Evolutionary conservation across 768 basidiomycete genomes (phyloP), one percentile per base, ranked within the genome.

Genomic region (Pluteus cervinus): DNA sequence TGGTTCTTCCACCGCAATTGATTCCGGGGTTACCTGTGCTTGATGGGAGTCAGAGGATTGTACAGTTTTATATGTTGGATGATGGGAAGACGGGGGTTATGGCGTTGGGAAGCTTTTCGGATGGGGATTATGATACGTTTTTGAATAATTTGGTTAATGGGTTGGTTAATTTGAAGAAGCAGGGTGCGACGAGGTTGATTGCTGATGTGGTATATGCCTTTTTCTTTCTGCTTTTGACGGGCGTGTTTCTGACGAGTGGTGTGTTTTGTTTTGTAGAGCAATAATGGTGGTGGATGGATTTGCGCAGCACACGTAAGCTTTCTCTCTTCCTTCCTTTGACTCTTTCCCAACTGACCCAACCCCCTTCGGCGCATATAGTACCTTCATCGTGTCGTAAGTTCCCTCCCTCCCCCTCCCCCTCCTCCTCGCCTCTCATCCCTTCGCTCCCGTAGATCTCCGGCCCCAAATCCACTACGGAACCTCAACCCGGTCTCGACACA

Each of bases 271-370:
- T 14, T 17, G 6, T 39, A 73, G 69, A 62, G 65, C 2, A 72
- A 73, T 44, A 74, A 72, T 37, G 72, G 70, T 32, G 69, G 72
- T 44, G 71, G 74, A 10, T 79, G 68, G 56, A 75, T 79, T 41
- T 79, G 77, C 51, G 63, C 74, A 28, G 75, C 76, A 8, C 72
- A 76, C 54, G 75, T 76, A 48, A 54, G 75, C 43, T n/a, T n/a
- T n/a, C n/a, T n/a, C n/a, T 21, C 33, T 28, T 39, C 12, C 15
- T 14, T 9, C 29, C 15, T 22, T 16, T 7, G 14, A 39, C 17
- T 35, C 22, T 37, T 15, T 22, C 31, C 41, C 31, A 42, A 7
- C 22, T 40, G 16, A 14, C 23, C 42, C 15, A 29, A 38, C 12
- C 14, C 3, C 10, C 11, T n/a, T n/a, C n/a, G n/a, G n/a, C n/a